Base-by-base conservation (phyloP, 2,329 filamentous ascomycete species). In the Neurospora sp. region DNA sequence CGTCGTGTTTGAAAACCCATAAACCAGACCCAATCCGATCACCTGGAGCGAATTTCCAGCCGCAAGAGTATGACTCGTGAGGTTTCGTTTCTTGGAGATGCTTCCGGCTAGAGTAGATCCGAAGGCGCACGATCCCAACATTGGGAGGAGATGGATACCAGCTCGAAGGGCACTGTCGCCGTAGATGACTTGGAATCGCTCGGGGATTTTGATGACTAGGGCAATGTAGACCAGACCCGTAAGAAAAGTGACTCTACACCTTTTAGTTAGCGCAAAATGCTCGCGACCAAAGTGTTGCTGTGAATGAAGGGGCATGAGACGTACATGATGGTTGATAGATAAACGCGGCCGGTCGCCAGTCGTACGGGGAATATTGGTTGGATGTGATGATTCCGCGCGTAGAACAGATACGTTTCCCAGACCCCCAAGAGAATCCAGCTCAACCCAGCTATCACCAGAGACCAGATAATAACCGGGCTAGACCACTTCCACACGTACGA, bases 171-270 rank as follows among this genome's bases (percentile, higher is more conserved):
- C 81, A 39, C 78, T 82, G 67, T 88, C 82, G 6, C 79, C 80
- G 72, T 88, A 85, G 68, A 89, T 83, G 43, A 89, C 84, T 71
- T 90, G 87, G 67, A 89, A 87, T 7, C 86, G 80, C 73, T 90
- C 85, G 0, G 88, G 87, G 4, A 90, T 82, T 39, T 84, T 82
- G 70, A 89, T 84, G 13, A 86, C 83, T n/a, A 88, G 81, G 4
- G 85, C 80, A 28, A 90, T 84, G 71, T 88, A 89, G 0, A 84
- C 81, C 68, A 86, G 87, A 1, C 87, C 87, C 0, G 84, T 84
- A 19, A 89, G 80, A 17, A 89, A 78, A 2, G 86, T 88, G 36
- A 85, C 83, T 17, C 85, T 87, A 68, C 17, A 3, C 4, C 38
- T n/a, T 36, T 69, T 66, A 71, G 71, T 67, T 11, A 70, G 39